Evolutionary conservation across 306 rosid genomes (phyloP), one percentile per base, ranked within the genome.

Genomic region (Ammopiptanthus mongolicus): DNA sequence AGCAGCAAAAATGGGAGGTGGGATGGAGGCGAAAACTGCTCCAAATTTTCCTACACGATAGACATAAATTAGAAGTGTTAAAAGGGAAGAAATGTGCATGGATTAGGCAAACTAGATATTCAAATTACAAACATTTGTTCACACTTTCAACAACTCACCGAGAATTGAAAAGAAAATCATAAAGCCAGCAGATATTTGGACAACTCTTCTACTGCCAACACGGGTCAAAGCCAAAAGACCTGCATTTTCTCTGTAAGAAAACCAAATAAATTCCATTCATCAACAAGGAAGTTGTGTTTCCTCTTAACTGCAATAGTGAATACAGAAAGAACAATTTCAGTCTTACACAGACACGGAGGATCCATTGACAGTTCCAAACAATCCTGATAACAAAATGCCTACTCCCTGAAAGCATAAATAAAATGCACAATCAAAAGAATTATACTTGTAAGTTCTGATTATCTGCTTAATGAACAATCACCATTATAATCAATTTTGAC

Each of bases 111-210:
- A 46, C 58, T 51, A 65, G 29, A 44, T 53, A 7, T 3, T 53
- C 15, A 2, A 41, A 61, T 18, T 13, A 29, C 33, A 55, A 31
- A 39, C 1, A 64, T 36, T 58, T 33, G 42, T 31, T 52, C 44
- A 22, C 2, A 7, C 13, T 59, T 59, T 74, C 75, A 55, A 71
- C 63, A 39, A 77, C 89, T 85, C 76, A 92, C 99, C 99, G 6
- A 95, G 97, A 81, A 95, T 88, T 50, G 99, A 92, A 90, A 95
- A 95, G 88, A 95, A 95, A 80, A 95, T 91, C 99, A 95, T 95
- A 81, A 95, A 95, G 28, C 97, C 99, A 18, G 99, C 99, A 8
- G 99, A 86, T 81, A 95, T 95, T 72, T 95, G 99, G 65, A 95
- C 99, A 36, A 95, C 99, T 87, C 99, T 87, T 79, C 97, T 82